These are phyloP conservation scores for Quercus agrifolia DNA, from an alignment of 306 rosid genomes.

Conservation along the genomic window DNA sequence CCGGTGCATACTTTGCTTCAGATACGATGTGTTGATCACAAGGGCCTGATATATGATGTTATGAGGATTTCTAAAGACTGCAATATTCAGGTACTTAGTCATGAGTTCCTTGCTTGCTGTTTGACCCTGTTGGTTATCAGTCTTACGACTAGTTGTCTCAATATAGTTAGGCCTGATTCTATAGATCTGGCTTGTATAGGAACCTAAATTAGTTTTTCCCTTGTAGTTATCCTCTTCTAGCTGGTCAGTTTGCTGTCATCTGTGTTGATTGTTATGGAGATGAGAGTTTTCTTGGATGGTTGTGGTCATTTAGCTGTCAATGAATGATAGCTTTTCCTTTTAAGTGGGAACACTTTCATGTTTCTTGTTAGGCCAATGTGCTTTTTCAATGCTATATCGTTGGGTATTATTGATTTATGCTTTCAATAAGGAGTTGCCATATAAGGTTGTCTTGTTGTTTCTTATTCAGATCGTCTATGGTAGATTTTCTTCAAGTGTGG, in stretches of 20 bases:
- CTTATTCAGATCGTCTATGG: slow-evolving; percentile 57
- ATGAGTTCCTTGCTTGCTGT: not conserved
- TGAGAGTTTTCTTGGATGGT: not conserved
- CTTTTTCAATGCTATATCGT: not conserved
- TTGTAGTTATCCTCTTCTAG: not conserved
- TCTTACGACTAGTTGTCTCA: not conserved
- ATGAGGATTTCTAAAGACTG: slow-evolving; percentile 84
- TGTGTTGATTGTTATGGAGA: too few relatives aligned
- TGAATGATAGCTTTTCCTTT: not conserved
- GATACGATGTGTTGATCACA: slow-evolving; percentile 71
- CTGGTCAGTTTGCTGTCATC: not conserved
- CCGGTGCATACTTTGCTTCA: slow-evolving; percentile 79
- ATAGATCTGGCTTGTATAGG: not conserved
- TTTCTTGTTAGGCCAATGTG: not conserved
- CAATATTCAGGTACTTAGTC: slow-evolving; percentile 59
- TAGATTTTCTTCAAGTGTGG: slow-evolving; percentile 53
- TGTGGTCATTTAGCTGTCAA: not conserved
- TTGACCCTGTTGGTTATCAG: not conserved
- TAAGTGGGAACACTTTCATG: not conserved
- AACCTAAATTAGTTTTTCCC: not conserved
- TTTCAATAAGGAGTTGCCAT: not conserved
- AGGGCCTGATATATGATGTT: slow-evolving; percentile 74
- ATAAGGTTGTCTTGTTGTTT: slow-evolving; percentile 1
- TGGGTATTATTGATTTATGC: not conserved
- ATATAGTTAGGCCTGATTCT: not conserved